Evolutionary conservation across 1,284 basidiomycete genomes (phyloP).

Genomic region (Cronartium quercuum): DNA sequence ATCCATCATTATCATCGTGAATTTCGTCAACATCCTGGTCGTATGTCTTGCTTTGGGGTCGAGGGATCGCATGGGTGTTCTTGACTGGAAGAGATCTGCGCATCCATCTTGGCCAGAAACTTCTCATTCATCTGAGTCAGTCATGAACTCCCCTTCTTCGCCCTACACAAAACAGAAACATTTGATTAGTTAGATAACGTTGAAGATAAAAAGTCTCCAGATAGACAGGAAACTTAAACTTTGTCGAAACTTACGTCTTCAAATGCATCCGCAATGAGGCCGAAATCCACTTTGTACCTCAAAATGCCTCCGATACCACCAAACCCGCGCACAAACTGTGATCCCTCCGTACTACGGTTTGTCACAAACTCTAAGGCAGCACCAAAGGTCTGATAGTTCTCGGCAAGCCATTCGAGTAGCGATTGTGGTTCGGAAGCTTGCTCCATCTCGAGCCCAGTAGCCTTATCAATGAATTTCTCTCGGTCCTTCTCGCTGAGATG

Average conservation of each 20-base stretch:
- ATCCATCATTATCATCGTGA: background rate
- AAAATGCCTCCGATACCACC: conserved; percentile 94
- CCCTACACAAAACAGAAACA: conserved; percentile 6
- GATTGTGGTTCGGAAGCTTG: conserved; percentile 68
- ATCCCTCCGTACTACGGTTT: conserved; percentile 81
- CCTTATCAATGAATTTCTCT: conserved; percentile 89
- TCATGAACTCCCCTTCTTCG: conserved; percentile 39
- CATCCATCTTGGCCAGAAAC: background rate
- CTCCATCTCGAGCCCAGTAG: conserved; percentile 94
- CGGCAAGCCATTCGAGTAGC: conserved; percentile 94
- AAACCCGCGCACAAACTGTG: conserved; percentile 97
- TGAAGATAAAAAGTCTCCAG: too few relatives aligned
- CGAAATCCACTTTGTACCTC: conserved; percentile 92
- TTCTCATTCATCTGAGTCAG: conserved; percentile 33
- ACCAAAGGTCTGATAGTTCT: conserved; percentile 97
- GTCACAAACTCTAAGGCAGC: conserved; percentile 71
- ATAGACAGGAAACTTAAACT: too few relatives aligned
- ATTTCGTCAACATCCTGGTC: background rate
- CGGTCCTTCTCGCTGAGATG: conserved; percentile 65
- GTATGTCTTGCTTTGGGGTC: background rate
- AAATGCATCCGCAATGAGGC: conserved; percentile 53
- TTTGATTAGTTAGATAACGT: too few relatives aligned
- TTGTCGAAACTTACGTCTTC: conserved; percentile 41
- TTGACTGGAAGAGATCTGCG: background rate
- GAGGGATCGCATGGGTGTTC: background rate